Conservation (phyloP, 305 asterid species). For the Solanum hybrid region DNA sequence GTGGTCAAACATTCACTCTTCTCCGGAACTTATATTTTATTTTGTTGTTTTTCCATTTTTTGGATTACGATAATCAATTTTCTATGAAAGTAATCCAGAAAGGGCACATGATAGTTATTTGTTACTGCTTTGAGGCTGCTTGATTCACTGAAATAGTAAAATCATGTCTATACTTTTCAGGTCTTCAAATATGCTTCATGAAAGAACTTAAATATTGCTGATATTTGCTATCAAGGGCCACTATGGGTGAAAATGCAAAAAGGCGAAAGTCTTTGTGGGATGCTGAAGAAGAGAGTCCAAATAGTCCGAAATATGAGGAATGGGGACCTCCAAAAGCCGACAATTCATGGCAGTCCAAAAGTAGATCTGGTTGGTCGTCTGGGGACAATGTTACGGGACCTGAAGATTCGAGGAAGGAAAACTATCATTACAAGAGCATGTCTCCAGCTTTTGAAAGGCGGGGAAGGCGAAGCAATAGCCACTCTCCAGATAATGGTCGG, state of each 20-base stretch:
- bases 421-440: conserved; percentile 26
- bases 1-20: neutral
- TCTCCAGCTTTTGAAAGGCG: conserved; percentile 64
- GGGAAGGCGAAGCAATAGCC: conserved; percentile 34
- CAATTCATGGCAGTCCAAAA: conserved; percentile 31
- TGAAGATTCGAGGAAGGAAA: conserved; percentile 31
- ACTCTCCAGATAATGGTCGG: conserved; percentile 43
- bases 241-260: conserved; percentile 60
- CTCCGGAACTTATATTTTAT: neutral
- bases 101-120: neutral
- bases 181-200: neutral
- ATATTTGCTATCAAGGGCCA: conserved; percentile 13
- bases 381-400: conserved; percentile 33
- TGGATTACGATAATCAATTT: neutral
- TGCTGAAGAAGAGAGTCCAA: conserved; percentile 28
- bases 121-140: neutral
- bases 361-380: conserved; percentile 39
- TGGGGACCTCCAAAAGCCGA: conserved; percentile 40
- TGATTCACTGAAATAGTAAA: neutral
- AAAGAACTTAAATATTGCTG: neutral
- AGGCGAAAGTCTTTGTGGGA: conserved; percentile 73
- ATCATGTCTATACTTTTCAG: neutral
- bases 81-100: neutral
- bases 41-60: neutral
- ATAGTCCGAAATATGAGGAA: conserved; percentile 28